These are phyloP conservation scores for Panicum virgatum DNA, from an alignment of 202 grass and related monocot species.

Conservation along the genomic window DNA sequence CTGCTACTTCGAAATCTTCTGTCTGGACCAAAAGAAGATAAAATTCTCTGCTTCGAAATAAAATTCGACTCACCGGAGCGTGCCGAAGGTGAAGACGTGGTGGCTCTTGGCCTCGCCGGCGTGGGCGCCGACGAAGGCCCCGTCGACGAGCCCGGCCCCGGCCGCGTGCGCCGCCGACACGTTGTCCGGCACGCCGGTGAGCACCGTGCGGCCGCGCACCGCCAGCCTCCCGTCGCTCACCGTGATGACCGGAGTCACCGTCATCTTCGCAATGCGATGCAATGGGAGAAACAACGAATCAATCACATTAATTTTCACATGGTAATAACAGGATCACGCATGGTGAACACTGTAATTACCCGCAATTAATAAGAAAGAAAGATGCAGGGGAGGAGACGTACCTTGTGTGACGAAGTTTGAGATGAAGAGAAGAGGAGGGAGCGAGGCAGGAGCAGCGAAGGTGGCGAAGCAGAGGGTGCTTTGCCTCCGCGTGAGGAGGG, in stretches of 20 bases:
- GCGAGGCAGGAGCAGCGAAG: neutral
- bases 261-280: too few species aligned
- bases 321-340: neutral
- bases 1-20: too few species aligned
- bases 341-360: neutral
- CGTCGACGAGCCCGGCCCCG: slow-evolving; percentile 55
- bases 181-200: slow-evolving; percentile 71
- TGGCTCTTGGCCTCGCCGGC: slow-evolving; percentile 64
- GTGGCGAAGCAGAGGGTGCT: neutral
- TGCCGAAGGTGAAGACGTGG: slow-evolving; percentile 85
- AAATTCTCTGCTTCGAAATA: too few species aligned
- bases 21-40: too few species aligned
- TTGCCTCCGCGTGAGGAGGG: neutral
- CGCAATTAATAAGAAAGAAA: too few species aligned
- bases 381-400: neutral
- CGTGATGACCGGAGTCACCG: slow-evolving; percentile 66
- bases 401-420: neutral
- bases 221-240: slow-evolving; percentile 57
- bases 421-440: neutral
- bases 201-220: slow-evolving; percentile 73
- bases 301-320: too few species aligned
- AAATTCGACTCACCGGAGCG: slow-evolving; percentile 65
- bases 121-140: slow-evolving; percentile 67
- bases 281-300: too few species aligned
- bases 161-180: slow-evolving; percentile 47